These are phyloP conservation scores for Hanseniaspora singularis DNA, from an alignment of 805 yeast genomes.

Conservation along the genomic window DNA sequence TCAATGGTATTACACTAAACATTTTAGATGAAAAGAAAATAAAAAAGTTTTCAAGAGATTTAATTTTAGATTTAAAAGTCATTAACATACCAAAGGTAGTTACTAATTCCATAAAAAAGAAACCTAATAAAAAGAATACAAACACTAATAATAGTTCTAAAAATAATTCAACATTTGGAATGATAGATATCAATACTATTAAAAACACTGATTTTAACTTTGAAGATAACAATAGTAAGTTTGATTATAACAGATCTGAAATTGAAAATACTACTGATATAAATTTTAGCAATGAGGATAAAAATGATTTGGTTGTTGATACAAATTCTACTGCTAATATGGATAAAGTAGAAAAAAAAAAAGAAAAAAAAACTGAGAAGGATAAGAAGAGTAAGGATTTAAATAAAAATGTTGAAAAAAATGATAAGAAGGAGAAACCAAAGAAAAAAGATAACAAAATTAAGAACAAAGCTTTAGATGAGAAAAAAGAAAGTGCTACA, in stretches of 20 bases:
- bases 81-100: constrained; percentile 2
- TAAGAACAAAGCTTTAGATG: neutral
- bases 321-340: too few relatives aligned
- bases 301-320: too few relatives aligned
- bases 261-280: neutral
- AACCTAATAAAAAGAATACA: neutral
- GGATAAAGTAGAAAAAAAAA: neutral
- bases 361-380: neutral
- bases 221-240: constrained; percentile 9
- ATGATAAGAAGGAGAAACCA: neutral
- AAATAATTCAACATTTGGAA: constrained; percentile 11
- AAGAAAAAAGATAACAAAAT: neutral
- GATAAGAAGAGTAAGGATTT: neutral
- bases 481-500: neutral
- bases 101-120: constrained; percentile 3
- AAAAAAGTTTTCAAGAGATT: constrained; percentile 2
- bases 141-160: neutral
- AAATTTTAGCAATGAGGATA: constrained; percentile 1
- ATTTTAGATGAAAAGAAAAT: neutral
- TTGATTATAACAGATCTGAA: constrained; percentile 5
- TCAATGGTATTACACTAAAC: constrained; percentile 5
- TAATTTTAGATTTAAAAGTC: constrained; percentile 9
- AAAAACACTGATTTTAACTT: constrained; percentile 12
- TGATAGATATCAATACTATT: constrained; percentile 5
- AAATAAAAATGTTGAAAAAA: neutral